These are phyloP conservation scores for Symbiodinium natans DNA, from an alignment of 73 alveolate species.

Conservation along the genomic window DNA sequence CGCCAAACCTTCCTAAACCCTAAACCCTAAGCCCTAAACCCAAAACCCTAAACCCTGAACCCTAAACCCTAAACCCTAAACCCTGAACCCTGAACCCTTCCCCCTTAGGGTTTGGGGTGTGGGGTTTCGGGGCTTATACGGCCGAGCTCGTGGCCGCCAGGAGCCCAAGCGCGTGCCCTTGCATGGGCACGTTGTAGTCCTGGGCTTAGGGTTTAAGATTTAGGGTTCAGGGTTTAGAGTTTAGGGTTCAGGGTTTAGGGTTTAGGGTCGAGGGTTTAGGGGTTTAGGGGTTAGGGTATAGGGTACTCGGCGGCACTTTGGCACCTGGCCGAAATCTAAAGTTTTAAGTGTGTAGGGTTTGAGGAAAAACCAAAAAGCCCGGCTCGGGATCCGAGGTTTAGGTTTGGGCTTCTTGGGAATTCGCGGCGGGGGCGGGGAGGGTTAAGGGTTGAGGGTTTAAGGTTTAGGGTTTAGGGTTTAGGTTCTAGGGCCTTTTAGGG, in stretches of 20 bases:
- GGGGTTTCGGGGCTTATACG: too few relatives aligned
- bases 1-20: background rate
- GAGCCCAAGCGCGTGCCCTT: conserved; percentile 83
- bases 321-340: too few relatives aligned
- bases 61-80: background rate
- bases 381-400: too few relatives aligned
- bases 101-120: too few relatives aligned
- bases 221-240: background rate
- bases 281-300: background rate
- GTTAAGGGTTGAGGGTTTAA: too few relatives aligned
- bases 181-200: conserved; percentile 61
- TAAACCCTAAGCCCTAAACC: background rate
- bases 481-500: background rate
- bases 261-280: background rate
- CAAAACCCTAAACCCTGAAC: background rate
- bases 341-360: too few relatives aligned
- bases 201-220: background rate
- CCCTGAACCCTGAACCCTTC: background rate
- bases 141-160: conserved; percentile 31
- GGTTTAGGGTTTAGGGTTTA: too few relatives aligned
- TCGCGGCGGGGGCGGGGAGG: too few relatives aligned
- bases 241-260: background rate
- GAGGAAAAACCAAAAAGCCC: too few relatives aligned
- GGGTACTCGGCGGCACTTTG: too few relatives aligned
- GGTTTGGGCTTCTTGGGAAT: too few relatives aligned